These are phyloP conservation scores for Annulohypoxylon moriforme DNA, from an alignment of 495 filamentous ascomycete species.

Conservation along the genomic window DNA sequence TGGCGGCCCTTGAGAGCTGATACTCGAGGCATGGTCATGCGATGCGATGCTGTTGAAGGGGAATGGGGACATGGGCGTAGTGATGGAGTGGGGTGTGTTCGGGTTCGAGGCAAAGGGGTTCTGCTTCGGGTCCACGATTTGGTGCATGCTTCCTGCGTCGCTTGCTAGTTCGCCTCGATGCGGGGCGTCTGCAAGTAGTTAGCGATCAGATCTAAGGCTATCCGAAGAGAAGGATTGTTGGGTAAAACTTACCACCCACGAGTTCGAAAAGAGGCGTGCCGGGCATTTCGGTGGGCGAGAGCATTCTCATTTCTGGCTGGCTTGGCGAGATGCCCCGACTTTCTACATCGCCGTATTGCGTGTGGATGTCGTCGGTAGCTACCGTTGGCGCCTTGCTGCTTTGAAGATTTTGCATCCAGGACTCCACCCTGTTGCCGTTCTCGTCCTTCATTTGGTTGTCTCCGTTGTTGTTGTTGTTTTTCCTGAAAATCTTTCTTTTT, in stretches of 20 bases:
- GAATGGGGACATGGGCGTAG: conserved; percentile 29
- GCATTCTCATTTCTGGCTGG: conserved; percentile 25
- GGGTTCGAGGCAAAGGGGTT: conserved; percentile 41
- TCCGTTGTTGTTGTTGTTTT: conserved; percentile 29
- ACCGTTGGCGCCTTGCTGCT: conserved; percentile 59
- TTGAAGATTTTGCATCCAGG: conserved; percentile 57
- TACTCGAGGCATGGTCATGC: conserved; percentile 30
- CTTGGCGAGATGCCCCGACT: conserved; percentile 32
- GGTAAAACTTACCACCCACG: conserved; percentile 49
- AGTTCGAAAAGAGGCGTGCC: conserved; percentile 58
- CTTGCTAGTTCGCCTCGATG: conserved; percentile 49
- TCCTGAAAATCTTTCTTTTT: conserved; percentile 55
- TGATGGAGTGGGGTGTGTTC: conserved; percentile 11
- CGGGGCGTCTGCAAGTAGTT: conserved; percentile 46
- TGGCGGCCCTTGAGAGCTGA: conserved; percentile 17
- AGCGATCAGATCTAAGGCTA: conserved; percentile 8
- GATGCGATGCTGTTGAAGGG: conserved; percentile 12
- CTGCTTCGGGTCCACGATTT: conserved; percentile 42
- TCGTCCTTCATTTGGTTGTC: conserved; percentile 58
- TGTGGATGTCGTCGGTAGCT: conserved; percentile 58
- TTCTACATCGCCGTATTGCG: conserved; percentile 45
- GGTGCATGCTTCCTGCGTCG: not conserved
- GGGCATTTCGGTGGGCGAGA: conserved; percentile 51
- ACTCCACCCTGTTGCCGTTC: conserved; percentile 52
- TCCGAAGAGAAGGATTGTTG: not conserved